Evolutionary conservation across 2,329 filamentous ascomycete genomes (phyloP).

Genomic region (Gnomoniopsis smithogilvyi): DNA sequence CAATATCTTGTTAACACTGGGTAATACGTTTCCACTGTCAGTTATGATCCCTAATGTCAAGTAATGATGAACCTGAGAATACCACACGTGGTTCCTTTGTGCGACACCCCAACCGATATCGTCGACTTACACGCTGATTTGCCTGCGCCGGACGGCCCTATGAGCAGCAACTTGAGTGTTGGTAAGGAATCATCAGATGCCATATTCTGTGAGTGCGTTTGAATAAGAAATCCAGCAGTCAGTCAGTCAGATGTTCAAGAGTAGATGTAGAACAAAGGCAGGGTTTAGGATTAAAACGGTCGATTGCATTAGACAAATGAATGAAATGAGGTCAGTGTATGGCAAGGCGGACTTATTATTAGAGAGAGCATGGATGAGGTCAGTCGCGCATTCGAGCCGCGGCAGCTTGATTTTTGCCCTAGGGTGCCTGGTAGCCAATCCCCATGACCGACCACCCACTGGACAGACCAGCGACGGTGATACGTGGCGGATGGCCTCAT

Average conservation of each 20-base stretch:
- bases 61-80: background rate
- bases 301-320: background rate
- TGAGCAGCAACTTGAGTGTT: conserved; percentile 51
- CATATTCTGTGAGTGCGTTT: conserved; percentile 31
- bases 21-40: background rate
- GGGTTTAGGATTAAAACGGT: background rate
- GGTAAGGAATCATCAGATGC: conserved; percentile 44
- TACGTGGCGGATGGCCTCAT: background rate
- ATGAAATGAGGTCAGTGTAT: conserved; percentile 4
- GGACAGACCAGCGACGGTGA: background rate
- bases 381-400: background rate
- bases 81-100: background rate
- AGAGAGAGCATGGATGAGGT: conserved; percentile 10
- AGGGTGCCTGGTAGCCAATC: background rate
- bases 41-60: background rate
- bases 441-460: conserved; percentile 13
- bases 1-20: conserved; percentile 53
- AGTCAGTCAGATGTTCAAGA: background rate
- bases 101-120: background rate
- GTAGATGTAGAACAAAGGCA: background rate
- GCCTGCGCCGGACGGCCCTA: conserved; percentile 53
- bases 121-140: conserved; percentile 49
- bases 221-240: background rate
- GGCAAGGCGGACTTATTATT: background rate
- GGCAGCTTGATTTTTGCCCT: conserved; percentile 10